Evolutionary conservation across 345 rosid genomes (phyloP), one percentile per base, ranked within the genome.

Genomic region (Salix exigua): DNA sequence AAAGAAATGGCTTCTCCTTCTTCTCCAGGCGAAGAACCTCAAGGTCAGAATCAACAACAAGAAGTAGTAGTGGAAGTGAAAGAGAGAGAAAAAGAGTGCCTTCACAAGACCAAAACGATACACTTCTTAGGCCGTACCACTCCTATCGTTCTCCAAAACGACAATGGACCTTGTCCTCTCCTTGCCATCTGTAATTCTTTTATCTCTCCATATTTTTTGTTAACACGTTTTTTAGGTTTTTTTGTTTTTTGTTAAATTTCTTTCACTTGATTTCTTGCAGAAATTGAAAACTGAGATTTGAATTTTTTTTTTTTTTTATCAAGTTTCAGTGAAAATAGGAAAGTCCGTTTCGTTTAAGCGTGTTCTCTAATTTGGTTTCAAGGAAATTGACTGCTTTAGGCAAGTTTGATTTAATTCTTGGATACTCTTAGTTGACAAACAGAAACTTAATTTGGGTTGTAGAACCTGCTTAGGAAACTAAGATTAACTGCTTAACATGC

Each of bases 161-260:
- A 93, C 83, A 96, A 96, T 83, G 99, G 99, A 75, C 98, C 99
- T 66, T 96, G 99, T 76, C 99, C 99, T 83, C 88, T 93, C 46
- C 92, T 96, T 44, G 99, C 99, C 79, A 96, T 96, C 81, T 96
- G 99, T 95, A 89, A 79, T 73, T 48, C 35, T 51, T 55, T 21
- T 30, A 19, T 61, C 71, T 71, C 71, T 75, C 76, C 11, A 48
- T 74, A 11, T 65, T 40, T 79, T 31, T 71, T 58, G 37, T 74
- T 48, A 28, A 28, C 48, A 51, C n/a, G 38, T 50, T 19, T 38
- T 4, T 17, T 81, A 77, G 86, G 87, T 80, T 80, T 84, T 75
- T 75, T n/a, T 46, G 5, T 33, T 5, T 33, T 33, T 33, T 33
- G 37, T 35, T 35, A 35, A 28, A 21, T 73, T 48, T 25, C 19